phyloP scores from a whole-genome alignment of 1,284 basidiomycete genomes.

The Chalciporus sp. region DNA sequence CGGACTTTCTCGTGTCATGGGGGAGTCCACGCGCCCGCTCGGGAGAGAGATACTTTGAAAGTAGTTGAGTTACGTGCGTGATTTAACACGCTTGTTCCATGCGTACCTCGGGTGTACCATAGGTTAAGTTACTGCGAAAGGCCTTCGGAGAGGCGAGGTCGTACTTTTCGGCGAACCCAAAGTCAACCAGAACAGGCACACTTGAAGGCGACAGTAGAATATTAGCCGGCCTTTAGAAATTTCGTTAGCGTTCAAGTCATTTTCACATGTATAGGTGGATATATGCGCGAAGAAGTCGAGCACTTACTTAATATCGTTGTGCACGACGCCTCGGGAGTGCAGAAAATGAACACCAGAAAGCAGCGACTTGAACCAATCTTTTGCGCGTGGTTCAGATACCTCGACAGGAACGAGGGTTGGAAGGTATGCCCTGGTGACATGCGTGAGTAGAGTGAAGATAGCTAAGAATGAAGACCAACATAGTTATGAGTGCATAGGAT shows the following conservation, averaged over 20 bases:
- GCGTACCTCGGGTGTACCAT: conserved; percentile 86
- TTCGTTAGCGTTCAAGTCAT: background rate
- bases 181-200: conserved; percentile 86
- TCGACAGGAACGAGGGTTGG: conserved; percentile 82
- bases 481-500: conserved; percentile 83
- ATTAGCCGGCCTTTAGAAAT: conserved; percentile 72
- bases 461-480: conserved; percentile 53
- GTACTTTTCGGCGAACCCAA: conserved; percentile 89
- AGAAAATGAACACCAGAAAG: conserved; percentile 89
- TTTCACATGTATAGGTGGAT: background rate
- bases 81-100: background rate
- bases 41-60: conserved; percentile 77
- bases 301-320: conserved; percentile 92
- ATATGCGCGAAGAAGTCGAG: background rate
- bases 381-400: conserved; percentile 76
- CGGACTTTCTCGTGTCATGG: conserved; percentile 91
- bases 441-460: conserved; percentile 21
- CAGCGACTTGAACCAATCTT: conserved; percentile 82
- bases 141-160: conserved; percentile 59
- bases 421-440: conserved; percentile 63
- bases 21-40: conserved; percentile 82
- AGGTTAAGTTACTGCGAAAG: conserved; percentile 82
- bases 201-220: conserved; percentile 77
- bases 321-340: conserved; percentile 84
- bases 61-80: background rate